These are phyloP conservation scores for Circinella minor DNA, from an alignment of 371 early-diverging fungal species.

Conservation along the genomic window DNA sequence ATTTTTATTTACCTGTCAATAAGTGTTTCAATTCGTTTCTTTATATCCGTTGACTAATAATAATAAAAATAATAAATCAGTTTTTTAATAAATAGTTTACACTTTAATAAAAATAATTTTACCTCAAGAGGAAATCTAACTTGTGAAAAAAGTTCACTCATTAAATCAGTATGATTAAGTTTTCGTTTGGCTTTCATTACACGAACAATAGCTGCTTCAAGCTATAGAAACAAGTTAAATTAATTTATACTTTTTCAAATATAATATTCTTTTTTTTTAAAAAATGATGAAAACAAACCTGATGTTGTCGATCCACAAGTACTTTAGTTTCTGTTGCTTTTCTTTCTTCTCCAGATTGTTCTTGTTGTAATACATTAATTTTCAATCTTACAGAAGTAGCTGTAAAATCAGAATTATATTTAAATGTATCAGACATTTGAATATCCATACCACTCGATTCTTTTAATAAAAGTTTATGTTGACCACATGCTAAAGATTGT, in stretches of 20 bases:
- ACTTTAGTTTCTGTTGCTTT: constrained; percentile 75
- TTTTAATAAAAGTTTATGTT: constrained; percentile 56
- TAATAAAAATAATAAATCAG: constrained; percentile 7
- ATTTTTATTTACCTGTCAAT: constrained; percentile 65
- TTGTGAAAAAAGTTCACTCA: constrained; percentile 74
- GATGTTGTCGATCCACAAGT: constrained; percentile 80
- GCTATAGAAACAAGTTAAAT: constrained; percentile 19
- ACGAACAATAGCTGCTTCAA: constrained; percentile 95
- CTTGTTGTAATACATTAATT: constrained; percentile 79
- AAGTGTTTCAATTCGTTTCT: constrained; percentile 89
- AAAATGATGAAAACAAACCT: no score
- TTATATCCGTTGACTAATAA: constrained; percentile 70
- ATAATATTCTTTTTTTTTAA: background rate
- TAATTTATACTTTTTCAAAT: background rate
- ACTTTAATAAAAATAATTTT: constrained; percentile 22
- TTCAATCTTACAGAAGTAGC: constrained; percentile 68
- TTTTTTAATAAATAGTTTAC: no score
- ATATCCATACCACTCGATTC: constrained; percentile 21
- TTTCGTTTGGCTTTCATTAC: constrained; percentile 90
- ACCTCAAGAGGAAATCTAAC: constrained; percentile 83
- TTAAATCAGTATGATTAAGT: constrained; percentile 67
- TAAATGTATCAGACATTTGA: constrained; percentile 60
- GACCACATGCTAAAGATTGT: constrained; percentile 81
- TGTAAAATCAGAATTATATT: constrained; percentile 71
- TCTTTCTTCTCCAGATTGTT: constrained; percentile 79